phyloP scores from a whole-genome alignment of 805 yeast genomes.

The Saccharomycopsis malanga region DNA sequence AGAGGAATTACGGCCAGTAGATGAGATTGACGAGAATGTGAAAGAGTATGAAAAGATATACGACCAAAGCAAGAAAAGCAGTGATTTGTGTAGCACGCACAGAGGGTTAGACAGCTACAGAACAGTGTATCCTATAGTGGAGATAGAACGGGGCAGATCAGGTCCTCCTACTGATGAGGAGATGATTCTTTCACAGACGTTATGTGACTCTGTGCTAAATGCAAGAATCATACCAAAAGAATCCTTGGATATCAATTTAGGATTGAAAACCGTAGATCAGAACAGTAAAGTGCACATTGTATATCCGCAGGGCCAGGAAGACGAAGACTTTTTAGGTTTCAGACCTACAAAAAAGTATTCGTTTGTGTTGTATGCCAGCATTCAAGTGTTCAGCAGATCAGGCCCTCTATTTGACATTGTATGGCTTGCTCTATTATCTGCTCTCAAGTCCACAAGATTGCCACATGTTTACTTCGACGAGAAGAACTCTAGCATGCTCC shows the following conservation, averaged over 20 bases:
- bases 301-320: conserved; percentile 38
- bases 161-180: conserved; percentile 88
- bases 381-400: conserved; percentile 70
- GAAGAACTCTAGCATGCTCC: conserved; percentile 31
- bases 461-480: conserved; percentile 70
- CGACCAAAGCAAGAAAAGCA: conserved; percentile 23
- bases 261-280: conserved; percentile 43
- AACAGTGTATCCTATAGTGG: conserved; percentile 65
- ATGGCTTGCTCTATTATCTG: conserved; percentile 59
- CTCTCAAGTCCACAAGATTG: conserved; percentile 50
- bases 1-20: conserved; percentile 43
- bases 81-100: conserved; percentile 27
- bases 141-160: conserved; percentile 61
- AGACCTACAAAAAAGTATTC: conserved; percentile 42
- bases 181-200: conserved; percentile 59
- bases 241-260: conserved; percentile 51
- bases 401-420: conserved; percentile 79
- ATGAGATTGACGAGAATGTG: conserved; percentile 36
- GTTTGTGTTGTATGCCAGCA: conserved; percentile 60
- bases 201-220: conserved; percentile 54
- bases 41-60: conserved; percentile 34
- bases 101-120: conserved; percentile 26
- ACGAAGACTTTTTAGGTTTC: conserved; percentile 25
- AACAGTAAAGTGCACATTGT: conserved; percentile 42
- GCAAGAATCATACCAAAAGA: conserved; percentile 45